A percentile compares a stretch with the other conserved stretches of the same genome.
phyloP scores from a whole-genome alignment of 2,329 filamentous ascomycete species.

The Xylariaceae sp. region DNA sequence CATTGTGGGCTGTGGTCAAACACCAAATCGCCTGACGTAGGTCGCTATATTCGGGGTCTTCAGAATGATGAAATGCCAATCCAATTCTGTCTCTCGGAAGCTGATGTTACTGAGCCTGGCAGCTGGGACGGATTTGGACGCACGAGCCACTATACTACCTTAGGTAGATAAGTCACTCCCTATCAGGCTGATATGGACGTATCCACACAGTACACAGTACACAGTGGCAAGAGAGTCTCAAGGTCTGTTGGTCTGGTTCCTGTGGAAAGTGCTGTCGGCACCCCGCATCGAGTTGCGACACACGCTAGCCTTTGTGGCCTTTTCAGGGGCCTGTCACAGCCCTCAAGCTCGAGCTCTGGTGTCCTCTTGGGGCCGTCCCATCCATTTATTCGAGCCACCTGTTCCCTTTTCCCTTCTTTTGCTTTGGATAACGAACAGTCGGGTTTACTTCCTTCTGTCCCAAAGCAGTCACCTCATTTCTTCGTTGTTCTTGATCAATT shows the following conservation, averaged over 20 bases:
- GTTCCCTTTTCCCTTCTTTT: constrained; percentile 14
- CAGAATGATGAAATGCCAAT: background rate
- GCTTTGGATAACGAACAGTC: constrained; percentile 13
- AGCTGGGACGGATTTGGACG: background rate
- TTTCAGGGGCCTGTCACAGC: constrained; percentile 31
- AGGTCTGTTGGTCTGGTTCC: no score
- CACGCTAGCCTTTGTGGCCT: constrained; percentile 6
- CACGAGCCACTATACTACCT: constrained; percentile 24
- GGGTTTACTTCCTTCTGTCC: constrained; percentile 21
- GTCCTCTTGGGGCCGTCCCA: constrained; percentile 34
- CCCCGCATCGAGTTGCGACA: constrained; percentile 33
- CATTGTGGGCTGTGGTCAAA: constrained; percentile 23
- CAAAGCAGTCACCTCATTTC: background rate
- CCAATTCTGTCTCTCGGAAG: constrained; percentile 10
- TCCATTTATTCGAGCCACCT: constrained; percentile 2
- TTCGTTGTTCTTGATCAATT: constrained; percentile 7
- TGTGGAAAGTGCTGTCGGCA: no score
- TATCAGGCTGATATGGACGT: constrained; percentile 25
- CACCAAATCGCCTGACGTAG: constrained; percentile 9
- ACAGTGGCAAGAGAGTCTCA: no score
- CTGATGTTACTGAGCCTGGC: constrained; percentile 9
- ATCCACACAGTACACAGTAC: background rate
- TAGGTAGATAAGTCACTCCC: constrained; percentile 20
- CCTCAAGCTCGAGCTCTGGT: constrained; percentile 32
- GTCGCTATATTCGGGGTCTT: constrained; percentile 7